A percentile compares a stretch with the other conserved stretches of the same genome.
Evolutionary conservation across 2,329 filamentous ascomycete species (phyloP).

Genomic region (Phialocephala subalpina): DNA sequence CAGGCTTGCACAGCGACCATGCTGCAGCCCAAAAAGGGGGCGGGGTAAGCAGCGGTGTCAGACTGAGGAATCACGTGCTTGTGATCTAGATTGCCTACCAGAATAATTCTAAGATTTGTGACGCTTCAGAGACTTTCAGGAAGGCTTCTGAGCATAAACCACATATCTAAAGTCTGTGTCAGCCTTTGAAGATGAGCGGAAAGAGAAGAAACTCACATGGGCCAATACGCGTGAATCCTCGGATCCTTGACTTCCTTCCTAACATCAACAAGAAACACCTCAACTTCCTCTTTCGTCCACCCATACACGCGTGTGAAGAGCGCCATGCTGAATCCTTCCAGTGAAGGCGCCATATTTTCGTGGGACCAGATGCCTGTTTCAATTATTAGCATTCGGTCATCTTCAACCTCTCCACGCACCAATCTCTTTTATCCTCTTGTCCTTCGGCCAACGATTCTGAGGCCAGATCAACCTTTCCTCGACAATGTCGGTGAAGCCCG

Average conservation of each 20-base stretch:
- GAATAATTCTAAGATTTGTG: too few species aligned
- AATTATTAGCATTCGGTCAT: neutral
- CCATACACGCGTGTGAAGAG: conserved; percentile 31
- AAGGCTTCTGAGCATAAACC: conserved; percentile 12
- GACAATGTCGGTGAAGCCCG: conserved; percentile 37
- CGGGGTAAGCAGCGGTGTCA: too few species aligned
- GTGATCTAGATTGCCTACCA: too few species aligned
- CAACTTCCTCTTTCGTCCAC: conserved; percentile 30
- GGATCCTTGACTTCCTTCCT: conserved; percentile 25
- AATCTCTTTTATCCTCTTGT: conserved; percentile 46
- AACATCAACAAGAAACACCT: conserved; percentile 21
- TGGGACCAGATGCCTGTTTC: conserved; percentile 29
- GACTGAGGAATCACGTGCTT: too few species aligned
- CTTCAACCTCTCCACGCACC: conserved; percentile 14
- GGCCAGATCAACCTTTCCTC: conserved; percentile 59
- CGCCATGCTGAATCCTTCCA: conserved; percentile 32
- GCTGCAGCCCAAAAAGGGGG: too few species aligned
- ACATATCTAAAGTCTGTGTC: conserved; percentile 1
- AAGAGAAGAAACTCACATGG: conserved; percentile 22
- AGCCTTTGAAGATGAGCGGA: neutral
- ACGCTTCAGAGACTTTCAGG: too few species aligned
- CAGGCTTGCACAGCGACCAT: too few species aligned
- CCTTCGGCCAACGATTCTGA: conserved; percentile 58
- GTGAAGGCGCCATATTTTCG: conserved; percentile 30
- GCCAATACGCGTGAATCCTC: conserved; percentile 26